Percentiles rank a stretch among this genome's conserved stretches.
phyloP scores from a whole-genome alignment of 2,329 filamentous ascomycete genomes.

The Iodosphaeria phyllophila region DNA sequence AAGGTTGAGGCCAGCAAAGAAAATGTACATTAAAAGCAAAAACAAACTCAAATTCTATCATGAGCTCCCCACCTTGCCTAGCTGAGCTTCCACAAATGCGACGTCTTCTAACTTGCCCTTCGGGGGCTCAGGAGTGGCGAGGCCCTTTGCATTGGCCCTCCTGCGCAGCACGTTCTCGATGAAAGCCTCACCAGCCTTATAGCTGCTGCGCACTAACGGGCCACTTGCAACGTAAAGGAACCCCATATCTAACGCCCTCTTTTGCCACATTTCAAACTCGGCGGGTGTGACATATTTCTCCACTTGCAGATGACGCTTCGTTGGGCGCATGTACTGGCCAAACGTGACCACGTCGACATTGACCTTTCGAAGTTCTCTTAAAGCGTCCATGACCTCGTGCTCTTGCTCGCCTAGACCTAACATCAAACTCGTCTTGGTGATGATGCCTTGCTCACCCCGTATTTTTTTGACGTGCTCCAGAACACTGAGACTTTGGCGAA shows the following conservation, averaged over 20 bases:
- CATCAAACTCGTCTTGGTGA: constrained; percentile 99
- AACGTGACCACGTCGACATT: constrained; percentile 93
- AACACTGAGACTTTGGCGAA: constrained; percentile 68
- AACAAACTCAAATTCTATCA: too few species aligned
- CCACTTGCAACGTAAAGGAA: constrained; percentile 95
- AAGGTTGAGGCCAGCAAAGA: too few species aligned
- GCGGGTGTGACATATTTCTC: constrained; percentile 87
- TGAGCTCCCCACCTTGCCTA: too few species aligned
- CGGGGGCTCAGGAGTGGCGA: constrained; percentile 2
- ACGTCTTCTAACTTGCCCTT: constrained; percentile 2
- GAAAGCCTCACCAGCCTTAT: constrained; percentile 96
- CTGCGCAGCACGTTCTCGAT: constrained; percentile 97
- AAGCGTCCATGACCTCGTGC: constrained; percentile 60
- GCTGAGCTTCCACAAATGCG: constrained; percentile 2
- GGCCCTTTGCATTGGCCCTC: constrained; percentile 31
- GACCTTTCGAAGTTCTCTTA: constrained; percentile 61
- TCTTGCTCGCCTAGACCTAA: constrained; percentile 86
- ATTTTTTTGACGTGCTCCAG: constrained; percentile 66
- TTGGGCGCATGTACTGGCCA: constrained; percentile 99
- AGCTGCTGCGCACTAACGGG: constrained; percentile 80
- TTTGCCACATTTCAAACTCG: constrained; percentile 79
- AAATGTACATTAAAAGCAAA: too few species aligned
- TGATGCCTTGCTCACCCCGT: constrained; percentile 46
- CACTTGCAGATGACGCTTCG: constrained; percentile 93
- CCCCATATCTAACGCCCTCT: constrained; percentile 80